Conservation (phyloP, 1,139 yeast species). For the Geotrichum aggregatum region DNA sequence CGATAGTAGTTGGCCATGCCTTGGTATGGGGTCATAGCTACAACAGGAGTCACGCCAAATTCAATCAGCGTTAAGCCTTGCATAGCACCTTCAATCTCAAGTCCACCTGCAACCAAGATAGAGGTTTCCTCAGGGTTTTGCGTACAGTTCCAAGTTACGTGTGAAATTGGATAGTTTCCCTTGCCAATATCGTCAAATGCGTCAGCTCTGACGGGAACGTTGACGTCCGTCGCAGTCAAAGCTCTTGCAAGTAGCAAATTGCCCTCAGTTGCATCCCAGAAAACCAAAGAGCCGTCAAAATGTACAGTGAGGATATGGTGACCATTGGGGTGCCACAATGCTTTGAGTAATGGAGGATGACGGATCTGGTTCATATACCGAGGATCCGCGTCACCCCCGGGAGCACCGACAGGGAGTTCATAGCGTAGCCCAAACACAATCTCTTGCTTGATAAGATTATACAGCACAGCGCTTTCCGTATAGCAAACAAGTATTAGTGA, state of each 20-base stretch:
- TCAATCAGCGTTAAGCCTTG: conserved; percentile 63
- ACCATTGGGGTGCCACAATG: conserved; percentile 91
- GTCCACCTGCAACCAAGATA: conserved; percentile 68
- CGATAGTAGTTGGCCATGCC: conserved; percentile 76
- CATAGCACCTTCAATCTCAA: conserved; percentile 45
- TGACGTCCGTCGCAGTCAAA: conserved; percentile 59
- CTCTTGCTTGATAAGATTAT: conserved; percentile 59
- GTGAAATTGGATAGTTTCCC: conserved; percentile 11
- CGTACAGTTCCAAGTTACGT: conserved; percentile 67
- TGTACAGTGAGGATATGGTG: conserved; percentile 75
- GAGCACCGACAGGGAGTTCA: conserved; percentile 56
- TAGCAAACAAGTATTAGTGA: conserved; percentile 75
- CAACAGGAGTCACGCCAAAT: conserved; percentile 76
- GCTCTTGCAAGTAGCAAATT: conserved; percentile 71
- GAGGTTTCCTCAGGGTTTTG: conserved; percentile 76
- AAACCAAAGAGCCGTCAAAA: conserved; percentile 75
- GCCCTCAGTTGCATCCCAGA: conserved; percentile 88
- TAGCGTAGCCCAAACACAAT: conserved; percentile 56
- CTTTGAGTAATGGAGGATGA: conserved; percentile 53
- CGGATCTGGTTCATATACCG: conserved; percentile 31
- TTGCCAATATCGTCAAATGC: conserved; percentile 13
- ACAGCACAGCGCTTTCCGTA: conserved; percentile 62
- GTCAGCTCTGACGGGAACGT: conserved; percentile 43
- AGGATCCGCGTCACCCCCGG: conserved; percentile 57
- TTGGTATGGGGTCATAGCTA: conserved; percentile 74